These are phyloP conservation scores for Infundibulicybe gibba DNA, from an alignment of 768 basidiomycete species.

Conservation along the genomic window DNA sequence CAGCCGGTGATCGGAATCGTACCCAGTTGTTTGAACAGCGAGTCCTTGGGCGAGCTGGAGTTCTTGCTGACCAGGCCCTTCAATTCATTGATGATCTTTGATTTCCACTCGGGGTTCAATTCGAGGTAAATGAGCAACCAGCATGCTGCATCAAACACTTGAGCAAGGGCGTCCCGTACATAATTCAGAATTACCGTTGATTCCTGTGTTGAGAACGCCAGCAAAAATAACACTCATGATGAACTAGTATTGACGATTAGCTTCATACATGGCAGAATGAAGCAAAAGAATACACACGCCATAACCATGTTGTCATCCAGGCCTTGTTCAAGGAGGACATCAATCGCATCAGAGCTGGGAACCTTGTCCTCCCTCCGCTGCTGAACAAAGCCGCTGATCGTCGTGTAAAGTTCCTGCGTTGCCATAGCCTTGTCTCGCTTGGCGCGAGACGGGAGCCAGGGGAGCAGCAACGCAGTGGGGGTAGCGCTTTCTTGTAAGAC, in stretches of 20 bases:
- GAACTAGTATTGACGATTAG: background rate
- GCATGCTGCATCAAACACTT: background rate
- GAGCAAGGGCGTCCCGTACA: background rate
- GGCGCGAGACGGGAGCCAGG: conserved; percentile 27
- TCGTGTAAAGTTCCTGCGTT: conserved; percentile 22
- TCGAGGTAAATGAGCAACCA: background rate
- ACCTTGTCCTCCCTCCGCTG: conserved; percentile 16
- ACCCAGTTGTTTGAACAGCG: conserved; percentile 3
- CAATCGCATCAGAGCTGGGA: conserved; percentile 24
- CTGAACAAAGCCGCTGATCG: conserved; percentile 19
- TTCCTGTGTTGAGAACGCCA: background rate
- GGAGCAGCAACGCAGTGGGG: conserved; percentile 25
- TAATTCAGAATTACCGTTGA: background rate
- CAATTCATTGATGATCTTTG: background rate
- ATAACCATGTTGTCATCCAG: conserved; percentile 13
- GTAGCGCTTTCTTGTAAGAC: conserved; percentile 28
- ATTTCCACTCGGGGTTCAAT: background rate
- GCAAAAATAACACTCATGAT: background rate
- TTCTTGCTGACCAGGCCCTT: background rate
- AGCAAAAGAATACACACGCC: background rate
- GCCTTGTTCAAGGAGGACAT: conserved; percentile 25
- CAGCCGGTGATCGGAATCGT: conserved; percentile 9
- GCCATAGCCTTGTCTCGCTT: conserved; percentile 22
- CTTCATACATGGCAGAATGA: background rate
- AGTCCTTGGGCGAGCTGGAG: background rate